phyloP scores from a whole-genome alignment of 768 basidiomycete species.

The Tricholoma flavovirens region DNA sequence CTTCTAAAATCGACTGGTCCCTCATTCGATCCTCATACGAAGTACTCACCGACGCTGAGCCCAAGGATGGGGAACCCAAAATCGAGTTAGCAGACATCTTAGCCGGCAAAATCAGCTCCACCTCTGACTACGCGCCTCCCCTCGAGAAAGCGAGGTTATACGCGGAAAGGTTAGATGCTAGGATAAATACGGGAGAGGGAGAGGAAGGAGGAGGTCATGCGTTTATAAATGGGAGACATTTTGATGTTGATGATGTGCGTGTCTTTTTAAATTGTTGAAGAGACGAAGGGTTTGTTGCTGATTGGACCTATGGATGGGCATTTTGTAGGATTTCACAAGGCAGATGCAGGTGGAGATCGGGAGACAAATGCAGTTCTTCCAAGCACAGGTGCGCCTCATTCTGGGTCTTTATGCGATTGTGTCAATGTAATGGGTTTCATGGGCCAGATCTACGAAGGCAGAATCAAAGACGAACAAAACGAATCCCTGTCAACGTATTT shows the following conservation, averaged over 20 bases:
- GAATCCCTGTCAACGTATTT: slow-evolving; percentile 68
- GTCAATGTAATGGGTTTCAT: slow-evolving; percentile 1
- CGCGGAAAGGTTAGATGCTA: slow-evolving; percentile 42
- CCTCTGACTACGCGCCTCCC: slow-evolving; percentile 17
- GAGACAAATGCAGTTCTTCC: slow-evolving; percentile 60
- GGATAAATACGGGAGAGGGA: slow-evolving; percentile 29
- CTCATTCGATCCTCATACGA: slow-evolving; percentile 34
- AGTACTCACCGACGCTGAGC: slow-evolving; percentile 21
- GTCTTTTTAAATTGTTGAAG: background rate
- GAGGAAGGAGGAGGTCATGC: slow-evolving; percentile 50
- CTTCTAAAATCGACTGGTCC: slow-evolving; percentile 36
- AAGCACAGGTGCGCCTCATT: slow-evolving; percentile 53
- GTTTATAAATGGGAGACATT: slow-evolving; percentile 88
- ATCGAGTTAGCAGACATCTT: slow-evolving; percentile 36
- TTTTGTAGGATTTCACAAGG: slow-evolving; percentile 57
- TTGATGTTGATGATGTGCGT: slow-evolving; percentile 58
- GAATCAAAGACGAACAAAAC: slow-evolving; percentile 46
- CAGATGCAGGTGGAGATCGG: slow-evolving; percentile 54
- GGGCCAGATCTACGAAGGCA: slow-evolving; percentile 50
- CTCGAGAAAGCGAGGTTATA: slow-evolving; percentile 49
- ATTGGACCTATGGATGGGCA: background rate
- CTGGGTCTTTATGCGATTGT: background rate
- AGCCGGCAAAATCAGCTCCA: slow-evolving; percentile 19
- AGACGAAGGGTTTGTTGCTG: no score
- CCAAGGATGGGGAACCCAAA: slow-evolving; percentile 14